A percentile compares a stretch with the other conserved stretches of the same genome.
Evolutionary conservation across 352 stramenopile species (phyloP).

Genomic region (Peronospora belbahrii): DNA sequence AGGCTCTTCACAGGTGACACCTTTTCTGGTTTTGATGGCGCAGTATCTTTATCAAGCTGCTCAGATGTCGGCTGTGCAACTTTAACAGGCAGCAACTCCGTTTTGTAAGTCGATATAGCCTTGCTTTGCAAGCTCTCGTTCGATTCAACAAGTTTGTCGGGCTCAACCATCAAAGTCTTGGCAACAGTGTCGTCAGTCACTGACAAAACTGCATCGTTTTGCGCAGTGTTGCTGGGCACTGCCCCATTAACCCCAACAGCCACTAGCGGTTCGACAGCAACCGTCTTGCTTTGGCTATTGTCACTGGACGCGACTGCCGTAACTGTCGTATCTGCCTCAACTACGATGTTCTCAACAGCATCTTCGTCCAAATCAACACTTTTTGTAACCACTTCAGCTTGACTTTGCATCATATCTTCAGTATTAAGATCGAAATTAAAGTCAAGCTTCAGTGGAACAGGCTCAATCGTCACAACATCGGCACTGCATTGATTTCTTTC

Average conservation of each 20-base stretch:
- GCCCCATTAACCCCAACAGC: background rate
- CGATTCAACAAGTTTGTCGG: background rate
- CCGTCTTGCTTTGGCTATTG: background rate
- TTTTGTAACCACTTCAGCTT: conserved; percentile 2
- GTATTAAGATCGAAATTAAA: conserved; percentile 3
- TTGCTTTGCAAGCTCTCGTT: background rate
- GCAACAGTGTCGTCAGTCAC: background rate
- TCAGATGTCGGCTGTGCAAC: conserved; percentile 6
- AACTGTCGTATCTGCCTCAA: background rate
- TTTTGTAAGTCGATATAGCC: background rate
- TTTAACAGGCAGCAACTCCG: conserved; percentile 11
- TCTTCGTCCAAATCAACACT: background rate
- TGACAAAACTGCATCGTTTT: background rate
- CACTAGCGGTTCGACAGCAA: conserved; percentile 3
- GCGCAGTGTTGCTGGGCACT: background rate
- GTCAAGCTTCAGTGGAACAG: conserved; percentile 10
- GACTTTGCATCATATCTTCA: background rate
- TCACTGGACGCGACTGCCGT: background rate
- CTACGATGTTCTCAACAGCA: background rate
- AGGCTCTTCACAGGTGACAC: conserved; percentile 34
- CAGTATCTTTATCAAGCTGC: background rate
- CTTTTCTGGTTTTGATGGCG: conserved; percentile 10
- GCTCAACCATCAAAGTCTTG: background rate
- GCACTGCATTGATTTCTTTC: background rate
- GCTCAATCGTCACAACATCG: background rate